phyloP scores from a whole-genome alignment of 2,329 filamentous ascomycete species.

The Diaporthe ilicicola region DNA sequence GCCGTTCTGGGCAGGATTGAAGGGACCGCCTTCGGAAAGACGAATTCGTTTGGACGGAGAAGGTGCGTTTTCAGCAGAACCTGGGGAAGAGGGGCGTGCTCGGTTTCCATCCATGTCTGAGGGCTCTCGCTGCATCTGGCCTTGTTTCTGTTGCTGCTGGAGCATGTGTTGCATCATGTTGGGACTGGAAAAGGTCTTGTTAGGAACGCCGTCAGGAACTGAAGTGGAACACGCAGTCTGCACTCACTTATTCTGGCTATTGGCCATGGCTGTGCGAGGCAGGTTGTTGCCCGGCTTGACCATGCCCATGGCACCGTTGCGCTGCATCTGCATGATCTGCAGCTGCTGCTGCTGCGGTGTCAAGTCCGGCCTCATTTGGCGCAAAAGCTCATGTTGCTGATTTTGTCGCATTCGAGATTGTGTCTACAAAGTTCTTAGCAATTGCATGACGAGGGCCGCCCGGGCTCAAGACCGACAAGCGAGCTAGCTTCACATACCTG shows the following conservation, averaged over 20 bases:
- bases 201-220: not conserved
- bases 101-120: conserved; percentile 88
- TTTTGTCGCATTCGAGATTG: conserved; percentile 78
- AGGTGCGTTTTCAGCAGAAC: conserved; percentile 84
- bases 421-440: conserved; percentile 52
- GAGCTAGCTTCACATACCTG: conserved; percentile 67
- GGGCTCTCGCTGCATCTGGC: conserved; percentile 85
- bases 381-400: conserved; percentile 79
- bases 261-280: conserved; percentile 79
- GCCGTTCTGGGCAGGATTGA: conserved; percentile 74
- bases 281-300: conserved; percentile 68
- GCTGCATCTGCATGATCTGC: conserved; percentile 73
- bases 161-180: conserved; percentile 74
- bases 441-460: conserved; percentile 37
- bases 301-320: conserved; percentile 66
- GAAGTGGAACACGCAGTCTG: not conserved
- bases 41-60: conserved; percentile 92
- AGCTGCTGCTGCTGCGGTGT: conserved; percentile 63
- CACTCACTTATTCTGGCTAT: conserved; percentile 76
- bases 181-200: conserved; percentile 54
- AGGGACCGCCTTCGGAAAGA: conserved; percentile 75
- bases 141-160: conserved; percentile 71
- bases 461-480: conserved; percentile 10
- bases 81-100: conserved; percentile 82
- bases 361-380: conserved; percentile 72